Base-by-base conservation (phyloP, 176 grass and related monocot species). In the Echinochloa phyllopogon region DNA sequence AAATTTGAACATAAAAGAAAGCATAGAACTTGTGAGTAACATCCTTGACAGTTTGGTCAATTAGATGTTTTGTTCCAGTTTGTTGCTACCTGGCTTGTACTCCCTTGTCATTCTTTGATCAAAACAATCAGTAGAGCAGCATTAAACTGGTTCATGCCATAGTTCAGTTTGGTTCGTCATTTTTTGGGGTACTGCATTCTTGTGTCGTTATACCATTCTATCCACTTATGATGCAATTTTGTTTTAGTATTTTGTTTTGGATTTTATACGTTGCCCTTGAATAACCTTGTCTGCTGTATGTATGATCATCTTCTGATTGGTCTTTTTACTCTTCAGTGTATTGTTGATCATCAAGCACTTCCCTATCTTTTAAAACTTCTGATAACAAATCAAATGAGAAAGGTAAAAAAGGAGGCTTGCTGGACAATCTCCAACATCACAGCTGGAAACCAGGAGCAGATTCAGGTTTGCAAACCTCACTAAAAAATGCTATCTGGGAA, bases 391-490 rank as follows among this genome's bases (percentile, higher is more conserved):
- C 86, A 92, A 55, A 90, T 82, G 65, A 92, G 88, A 86, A 82
- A 70, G 25, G 83, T 94, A 38, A 92, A 88, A 79, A 92, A 87
- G 50, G 85, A 94, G 88, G 90, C 85, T 72, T 94, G 90, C 78
- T 90, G 89, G 89, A 83, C 82, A 17, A 90, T 92, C 60, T 94
- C 87, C 14, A 94, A 94, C 70, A 92, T 92, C 29, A 92, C 90
- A 60, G 90, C 87, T 80, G 93, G 90, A 77, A 94, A 85, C 74
- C 86, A 83, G 14, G 82, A 90, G 45, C 93, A 94, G 80, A 92
- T 94, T 86, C 90, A 94, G 87, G 90, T 94, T 72, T 72, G 25
- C 47, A 23, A 73, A 25, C 29, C 49, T 65, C 10, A 39, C 11
- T 29, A 8, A 13, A 47, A 38, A 25, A 23, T 37, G 18, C 9